Conservation (phyloP, 768 basidiomycete genomes). For the Lentinula detonsa region DNA sequence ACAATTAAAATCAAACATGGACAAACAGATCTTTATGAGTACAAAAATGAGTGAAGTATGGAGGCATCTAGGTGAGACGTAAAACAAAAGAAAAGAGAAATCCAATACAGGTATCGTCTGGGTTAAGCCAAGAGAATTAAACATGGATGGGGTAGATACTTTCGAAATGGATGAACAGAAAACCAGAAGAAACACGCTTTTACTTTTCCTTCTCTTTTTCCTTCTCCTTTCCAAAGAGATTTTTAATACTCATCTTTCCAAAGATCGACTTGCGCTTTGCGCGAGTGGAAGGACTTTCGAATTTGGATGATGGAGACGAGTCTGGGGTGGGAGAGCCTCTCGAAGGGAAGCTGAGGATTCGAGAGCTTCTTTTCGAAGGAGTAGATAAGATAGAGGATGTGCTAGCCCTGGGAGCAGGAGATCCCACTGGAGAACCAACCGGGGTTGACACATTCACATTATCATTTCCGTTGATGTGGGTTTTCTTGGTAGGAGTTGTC, state of each 20-base stretch:
- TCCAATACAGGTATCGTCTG: not conserved
- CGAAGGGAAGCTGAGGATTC: not conserved
- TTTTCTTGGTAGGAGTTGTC: not conserved
- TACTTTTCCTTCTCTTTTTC: conserved; percentile 33
- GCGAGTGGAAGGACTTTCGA: conserved; percentile 26
- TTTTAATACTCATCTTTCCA: conserved; percentile 38
- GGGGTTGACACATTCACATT: not conserved
- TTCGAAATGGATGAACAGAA: not conserved
- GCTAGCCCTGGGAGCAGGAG: not conserved
- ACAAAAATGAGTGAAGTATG: not conserved
- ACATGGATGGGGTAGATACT: not conserved
- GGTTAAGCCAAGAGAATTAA: not conserved
- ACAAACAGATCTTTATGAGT: not conserved
- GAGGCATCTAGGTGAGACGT: not conserved
- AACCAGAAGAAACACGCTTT: conserved; percentile 7
- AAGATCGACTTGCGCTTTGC: conserved; percentile 54
- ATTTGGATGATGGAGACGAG: conserved; percentile 19
- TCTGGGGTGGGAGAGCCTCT: not conserved
- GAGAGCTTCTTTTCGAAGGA: not conserved
- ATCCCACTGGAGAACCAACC: not conserved
- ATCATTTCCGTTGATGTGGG: not conserved
- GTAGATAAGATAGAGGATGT: not conserved
- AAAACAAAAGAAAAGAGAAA: not conserved
- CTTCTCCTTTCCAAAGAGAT: conserved; percentile 41
- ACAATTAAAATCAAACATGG: not conserved